Base-by-base conservation (phyloP, 768 basidiomycete species). In the Sarcodon aspratus region DNA sequence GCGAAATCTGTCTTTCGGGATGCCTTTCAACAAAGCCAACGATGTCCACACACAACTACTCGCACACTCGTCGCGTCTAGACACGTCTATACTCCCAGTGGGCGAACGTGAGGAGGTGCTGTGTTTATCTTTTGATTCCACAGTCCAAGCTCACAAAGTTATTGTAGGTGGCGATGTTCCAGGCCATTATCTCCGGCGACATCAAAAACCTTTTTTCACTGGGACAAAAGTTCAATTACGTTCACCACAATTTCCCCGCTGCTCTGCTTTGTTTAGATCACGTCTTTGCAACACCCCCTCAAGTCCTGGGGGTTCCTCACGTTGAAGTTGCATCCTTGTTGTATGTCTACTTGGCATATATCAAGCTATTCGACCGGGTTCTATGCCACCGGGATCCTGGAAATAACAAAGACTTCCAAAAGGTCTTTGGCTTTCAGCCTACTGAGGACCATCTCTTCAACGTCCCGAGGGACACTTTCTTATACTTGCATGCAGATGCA, bases 211-310 rank as follows among this genome's bases (percentile, higher is more conserved):
- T 27, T 9, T 15, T 42, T 42, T 9, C 15, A 15, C 7, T 8
- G 17, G 13, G 27, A 9, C 17, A 15, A 2, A 13, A 15, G 7
- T 15, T 17, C 40, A 42, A 42, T 27, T 15, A 9, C 9, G 40
- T 17, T 42, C 40, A 15, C 40, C 4, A 42, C 13, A 66, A 67
- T 32, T 7, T 36, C 1, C 52, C 65, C 7, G 66, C 70, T 0
- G 69, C 70, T 9, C 52, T 75, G 0, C 60, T 76, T 5, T 72
- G 72, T 46, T 54, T 76, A 9, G 70, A 76, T 51, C 66, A 70
- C 48, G 55, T 61, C 38, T 76, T 72, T 52, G 47, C 53, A 9
- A 48, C 49, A 9, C 54, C 61, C 5, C 62, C 64, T 7, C 46
- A 45, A 3, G 56, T 70, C 13, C 51, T 55, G 9, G 54, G 57